Base-by-base conservation (phyloP, 257 asterid species). In the Linaria vulgaris region DNA sequence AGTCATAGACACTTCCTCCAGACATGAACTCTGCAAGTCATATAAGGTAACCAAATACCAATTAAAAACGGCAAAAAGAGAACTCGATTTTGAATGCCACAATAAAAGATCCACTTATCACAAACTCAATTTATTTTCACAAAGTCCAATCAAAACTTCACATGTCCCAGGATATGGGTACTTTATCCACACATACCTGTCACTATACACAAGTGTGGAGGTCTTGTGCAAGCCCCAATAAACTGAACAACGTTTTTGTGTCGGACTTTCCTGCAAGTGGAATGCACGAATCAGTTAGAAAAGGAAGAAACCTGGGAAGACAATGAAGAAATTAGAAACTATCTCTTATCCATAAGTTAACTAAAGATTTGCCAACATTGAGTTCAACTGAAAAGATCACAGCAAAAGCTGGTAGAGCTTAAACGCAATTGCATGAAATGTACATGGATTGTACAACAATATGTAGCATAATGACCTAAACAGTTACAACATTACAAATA, bases 1-100 rank as follows among this genome's bases (percentile, higher is more conserved):
- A 90, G 79, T 94, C 99, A 56, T 94, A 94, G 12, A 94, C 94
- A 63, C 99, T 94, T 72, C 99, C 99, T 60, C 99, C 99, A 56
- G 91, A 77, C 99, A 94, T 94, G 76, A 68, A 94, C 72, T 90
- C 99, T 94, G 85, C 69, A 70, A 56, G 45, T 41, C 9, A 61
- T 69, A 69, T 68, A 73, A 44, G 61, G 20, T 61, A 53, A 58
- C 54, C 38, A 55, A 17, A 39, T 53, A n/a, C 12, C 67, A 21
- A 51, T 7, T 34, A 7, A 57, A 55, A 66, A 56, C 47, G 48
- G 49, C 56, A 6, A 39, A 51, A 12, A 13, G 6, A 9, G 15
- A 25, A 34, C 41, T 34, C 9, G 5, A 3, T 34, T 34, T 30
- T n/a, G n/a, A n/a, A n/a, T n/a, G n/a, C n/a, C n/a, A n/a, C n/a